These are phyloP conservation scores for Xerocomus nothofagi DNA, from an alignment of 1,284 basidiomycete species.

Conservation along the genomic window DNA sequence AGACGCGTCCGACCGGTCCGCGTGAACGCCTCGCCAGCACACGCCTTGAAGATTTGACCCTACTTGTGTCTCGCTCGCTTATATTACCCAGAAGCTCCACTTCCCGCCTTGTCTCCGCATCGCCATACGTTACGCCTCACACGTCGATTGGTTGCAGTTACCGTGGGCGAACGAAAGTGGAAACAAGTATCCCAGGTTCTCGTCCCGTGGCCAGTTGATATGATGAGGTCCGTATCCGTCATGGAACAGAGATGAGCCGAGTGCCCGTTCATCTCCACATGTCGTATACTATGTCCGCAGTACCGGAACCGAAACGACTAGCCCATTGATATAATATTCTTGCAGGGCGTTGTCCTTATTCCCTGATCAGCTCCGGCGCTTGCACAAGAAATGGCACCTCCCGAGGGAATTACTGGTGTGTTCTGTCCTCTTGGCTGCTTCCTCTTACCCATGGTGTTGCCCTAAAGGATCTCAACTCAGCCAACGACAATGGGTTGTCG, in stretches of 20 bases:
- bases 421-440: conserved; percentile 1
- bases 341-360: conserved; percentile 5
- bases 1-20: conserved; percentile 5
- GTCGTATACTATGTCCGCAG: conserved; percentile 3
- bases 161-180: neutral
- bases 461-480: conserved; percentile 47
- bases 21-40: conserved; percentile 7
- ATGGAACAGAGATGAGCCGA: neutral
- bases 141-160: neutral
- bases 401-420: conserved; percentile 40
- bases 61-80: neutral
- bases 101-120: neutral
- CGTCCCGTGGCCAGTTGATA: neutral
- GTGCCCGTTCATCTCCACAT: neutral
- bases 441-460: neutral
- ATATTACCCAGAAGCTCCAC: conserved; percentile 10
- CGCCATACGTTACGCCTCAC: neutral
- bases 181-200: neutral
- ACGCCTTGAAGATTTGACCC: neutral
- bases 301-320: conserved; percentile 2
- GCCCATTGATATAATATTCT: conserved; percentile 19
- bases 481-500: conserved; percentile 49
- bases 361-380: neutral
- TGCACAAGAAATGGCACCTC: conserved; percentile 29
- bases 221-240: neutral